These are phyloP conservation scores for Metarhizium album DNA, from an alignment of 2,329 filamentous ascomycete species.

Conservation along the genomic window DNA sequence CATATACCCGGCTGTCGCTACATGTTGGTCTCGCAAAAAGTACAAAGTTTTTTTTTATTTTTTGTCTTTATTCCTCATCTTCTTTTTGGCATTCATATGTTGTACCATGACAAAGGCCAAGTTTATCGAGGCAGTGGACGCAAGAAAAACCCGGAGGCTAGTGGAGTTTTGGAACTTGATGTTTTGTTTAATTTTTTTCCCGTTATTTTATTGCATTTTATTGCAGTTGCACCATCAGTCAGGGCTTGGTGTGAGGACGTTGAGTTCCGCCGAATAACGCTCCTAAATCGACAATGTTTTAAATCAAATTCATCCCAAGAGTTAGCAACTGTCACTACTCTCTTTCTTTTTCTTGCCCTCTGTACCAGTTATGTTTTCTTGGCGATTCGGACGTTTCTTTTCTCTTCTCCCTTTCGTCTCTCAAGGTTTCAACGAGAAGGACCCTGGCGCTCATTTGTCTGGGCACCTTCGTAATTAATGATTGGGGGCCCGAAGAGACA, in stretches of 20 bases:
- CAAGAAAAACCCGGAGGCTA: no score
- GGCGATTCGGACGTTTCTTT: background rate
- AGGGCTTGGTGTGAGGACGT: slow-evolving; percentile 6
- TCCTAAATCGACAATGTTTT: slow-evolving; percentile 6
- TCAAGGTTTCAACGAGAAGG: background rate
- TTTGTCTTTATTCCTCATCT: no score
- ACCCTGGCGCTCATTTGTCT: background rate
- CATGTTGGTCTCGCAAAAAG: slow-evolving; percentile 12
- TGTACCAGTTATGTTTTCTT: background rate
- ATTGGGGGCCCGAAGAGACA: background rate
- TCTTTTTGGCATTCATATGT: background rate
- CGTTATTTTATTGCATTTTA: no score
- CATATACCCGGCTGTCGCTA: slow-evolving; percentile 21
- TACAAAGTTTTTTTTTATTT: background rate
- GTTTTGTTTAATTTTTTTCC: no score
- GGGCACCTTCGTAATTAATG: background rate
- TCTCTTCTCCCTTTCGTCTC: background rate
- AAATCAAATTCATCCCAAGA: slow-evolving; percentile 5
- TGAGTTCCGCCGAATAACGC: slow-evolving; percentile 2
- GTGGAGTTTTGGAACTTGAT: background rate
- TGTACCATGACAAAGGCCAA: background rate
- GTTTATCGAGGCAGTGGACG: background rate
- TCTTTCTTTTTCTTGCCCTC: background rate
- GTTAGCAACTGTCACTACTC: background rate
- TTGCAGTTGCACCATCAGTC: background rate